Evolutionary conservation across 2,329 filamentous ascomycete species (phyloP).

Genomic region (Onygenales sp.): DNA sequence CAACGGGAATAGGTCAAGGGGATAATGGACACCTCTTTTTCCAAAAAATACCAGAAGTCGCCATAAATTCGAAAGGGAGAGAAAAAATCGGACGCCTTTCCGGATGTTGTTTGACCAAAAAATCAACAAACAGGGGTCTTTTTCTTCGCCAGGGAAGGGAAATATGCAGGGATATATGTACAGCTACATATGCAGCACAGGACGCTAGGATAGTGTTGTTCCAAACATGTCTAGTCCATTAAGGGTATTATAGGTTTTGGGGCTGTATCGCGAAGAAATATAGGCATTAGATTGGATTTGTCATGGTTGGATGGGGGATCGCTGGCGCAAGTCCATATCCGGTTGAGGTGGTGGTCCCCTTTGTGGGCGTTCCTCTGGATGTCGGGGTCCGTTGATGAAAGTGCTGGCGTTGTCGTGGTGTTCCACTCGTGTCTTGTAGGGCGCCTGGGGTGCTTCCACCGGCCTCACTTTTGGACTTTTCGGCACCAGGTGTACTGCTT

Average conservation of each 20-base stretch:
- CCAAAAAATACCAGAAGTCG: too few species aligned
- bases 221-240: neutral
- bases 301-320: slow-evolving; percentile 3
- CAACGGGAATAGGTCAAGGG: too few species aligned
- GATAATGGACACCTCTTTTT: too few species aligned
- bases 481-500: slow-evolving; percentile 23
- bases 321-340: slow-evolving; percentile 1
- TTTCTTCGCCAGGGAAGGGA: neutral
- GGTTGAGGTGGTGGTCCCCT: neutral
- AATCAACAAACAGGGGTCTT: neutral
- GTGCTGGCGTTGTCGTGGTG: slow-evolving; percentile 9
- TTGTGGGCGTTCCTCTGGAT: neutral
- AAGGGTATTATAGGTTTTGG: neutral
- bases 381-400: slow-evolving; percentile 2
- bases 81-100: too few species aligned
- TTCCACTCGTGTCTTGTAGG: slow-evolving; percentile 3
- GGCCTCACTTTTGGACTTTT: slow-evolving; percentile 23
- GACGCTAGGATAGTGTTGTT: neutral
- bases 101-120: neutral
- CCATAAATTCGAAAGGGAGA: too few species aligned
- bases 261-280: neutral
- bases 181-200: neutral
- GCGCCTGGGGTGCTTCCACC: slow-evolving; percentile 14
- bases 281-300: slow-evolving; percentile 5
- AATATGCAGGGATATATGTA: neutral